phyloP scores from a whole-genome alignment of 2,329 filamentous ascomycete species.

The Claviceps citrina region DNA sequence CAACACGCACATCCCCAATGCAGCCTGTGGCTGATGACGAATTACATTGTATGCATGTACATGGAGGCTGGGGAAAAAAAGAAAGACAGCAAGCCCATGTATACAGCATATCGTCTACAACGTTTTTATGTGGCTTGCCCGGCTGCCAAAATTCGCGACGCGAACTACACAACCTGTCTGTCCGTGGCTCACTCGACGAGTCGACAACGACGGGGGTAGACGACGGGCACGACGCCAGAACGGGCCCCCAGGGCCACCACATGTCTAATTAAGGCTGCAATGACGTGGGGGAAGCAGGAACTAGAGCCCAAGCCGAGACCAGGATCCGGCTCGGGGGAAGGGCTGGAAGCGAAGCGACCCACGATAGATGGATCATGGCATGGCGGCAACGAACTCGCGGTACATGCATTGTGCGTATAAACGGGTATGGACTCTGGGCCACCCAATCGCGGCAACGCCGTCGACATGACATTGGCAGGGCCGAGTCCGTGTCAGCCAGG shows the following conservation, averaged over 20 bases:
- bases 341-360: no score
- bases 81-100: no score
- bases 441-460: neutral
- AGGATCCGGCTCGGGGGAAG: neutral
- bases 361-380: no score
- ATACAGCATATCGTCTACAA: no score
- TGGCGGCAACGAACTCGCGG: neutral
- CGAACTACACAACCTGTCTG: neutral
- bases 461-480: neutral
- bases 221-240: conserved; percentile 1
- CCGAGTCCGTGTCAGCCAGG: neutral
- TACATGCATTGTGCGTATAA: no score
- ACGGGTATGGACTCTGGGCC: neutral
- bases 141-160: neutral
- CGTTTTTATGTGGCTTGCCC: no score
- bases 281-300: neutral
- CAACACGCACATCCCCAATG: conserved; percentile 1
- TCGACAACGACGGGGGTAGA: no score
- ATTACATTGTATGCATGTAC: neutral
- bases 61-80: no score
- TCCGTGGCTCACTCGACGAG: no score
- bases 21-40: neutral
- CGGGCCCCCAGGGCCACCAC: neutral
- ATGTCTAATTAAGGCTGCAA: neutral
- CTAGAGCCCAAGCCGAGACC: neutral